These are phyloP conservation scores for Cryphonectria radicalis DNA, from an alignment of 2,329 filamentous ascomycete species.

Conservation along the genomic window DNA sequence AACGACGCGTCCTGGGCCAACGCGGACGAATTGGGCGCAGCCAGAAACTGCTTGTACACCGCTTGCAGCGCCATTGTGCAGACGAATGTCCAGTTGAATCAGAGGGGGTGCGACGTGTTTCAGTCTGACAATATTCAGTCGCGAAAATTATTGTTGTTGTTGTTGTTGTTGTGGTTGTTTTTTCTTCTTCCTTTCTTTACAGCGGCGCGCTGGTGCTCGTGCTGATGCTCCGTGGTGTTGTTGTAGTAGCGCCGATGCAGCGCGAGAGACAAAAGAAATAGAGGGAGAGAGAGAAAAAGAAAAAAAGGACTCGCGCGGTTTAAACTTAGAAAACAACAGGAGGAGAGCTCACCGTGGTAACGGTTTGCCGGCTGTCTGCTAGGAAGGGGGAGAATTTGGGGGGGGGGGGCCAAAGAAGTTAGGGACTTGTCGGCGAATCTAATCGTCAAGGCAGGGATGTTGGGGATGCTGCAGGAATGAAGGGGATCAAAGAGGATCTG, in stretches of 20 bases:
- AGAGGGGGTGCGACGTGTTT: neutral
- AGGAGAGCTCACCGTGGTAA: conserved; percentile 1
- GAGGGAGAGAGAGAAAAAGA: neutral
- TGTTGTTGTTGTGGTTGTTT: too few species aligned
- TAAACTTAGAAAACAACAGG: neutral
- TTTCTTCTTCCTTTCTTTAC: too few species aligned
- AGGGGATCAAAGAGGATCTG: conserved; percentile 3
- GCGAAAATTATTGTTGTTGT: too few species aligned
- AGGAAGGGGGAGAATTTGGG: neutral
- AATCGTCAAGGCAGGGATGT: conserved; percentile 3
- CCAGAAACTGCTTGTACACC: conserved; percentile 74
- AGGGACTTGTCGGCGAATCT: neutral
- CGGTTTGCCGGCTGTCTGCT: neutral
- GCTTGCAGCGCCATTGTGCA: conserved; percentile 52
- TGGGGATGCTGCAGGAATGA: conserved; percentile 9
- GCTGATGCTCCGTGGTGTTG: neutral
- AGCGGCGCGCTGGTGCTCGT: conserved; percentile 1
- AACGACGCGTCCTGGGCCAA: conserved; percentile 70
- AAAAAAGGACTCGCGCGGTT: neutral
- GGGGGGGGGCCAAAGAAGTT: neutral
- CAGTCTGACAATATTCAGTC: neutral
- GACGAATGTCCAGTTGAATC: conserved; percentile 15
- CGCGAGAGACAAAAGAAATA: neutral
- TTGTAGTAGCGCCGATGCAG: neutral
- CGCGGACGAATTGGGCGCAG: conserved; percentile 64